These are phyloP conservation scores for Leucosporidium creatinivorum DNA, from an alignment of 768 basidiomycete species.

Conservation along the genomic window DNA sequence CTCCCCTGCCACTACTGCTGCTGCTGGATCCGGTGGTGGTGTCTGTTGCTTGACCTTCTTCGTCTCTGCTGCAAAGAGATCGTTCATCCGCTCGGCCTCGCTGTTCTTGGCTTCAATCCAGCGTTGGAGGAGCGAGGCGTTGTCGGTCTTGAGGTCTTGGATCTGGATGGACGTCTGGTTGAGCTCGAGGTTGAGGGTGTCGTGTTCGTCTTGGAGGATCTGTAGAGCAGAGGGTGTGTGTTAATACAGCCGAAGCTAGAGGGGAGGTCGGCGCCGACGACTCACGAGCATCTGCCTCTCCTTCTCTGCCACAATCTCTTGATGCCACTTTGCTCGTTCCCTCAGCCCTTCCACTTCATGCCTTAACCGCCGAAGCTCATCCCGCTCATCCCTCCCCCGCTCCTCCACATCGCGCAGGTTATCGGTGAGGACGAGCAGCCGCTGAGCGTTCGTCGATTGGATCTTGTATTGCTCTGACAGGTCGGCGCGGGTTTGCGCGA, in stretches of 20 bases:
- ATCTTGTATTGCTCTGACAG: slow-evolving; percentile 92
- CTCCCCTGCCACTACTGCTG: background rate
- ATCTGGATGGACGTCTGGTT: slow-evolving; percentile 83
- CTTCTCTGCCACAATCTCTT: slow-evolving; percentile 74
- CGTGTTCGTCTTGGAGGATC: slow-evolving; percentile 93
- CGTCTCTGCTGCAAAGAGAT: slow-evolving; percentile 38
- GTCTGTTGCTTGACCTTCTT: slow-evolving; percentile 13
- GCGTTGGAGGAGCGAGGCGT: slow-evolving; percentile 86
- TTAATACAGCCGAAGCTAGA: background rate
- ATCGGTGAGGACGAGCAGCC: slow-evolving; percentile 87
- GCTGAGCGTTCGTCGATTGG: slow-evolving; percentile 89
- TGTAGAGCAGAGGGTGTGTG: slow-evolving; percentile 40
- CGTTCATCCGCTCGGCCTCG: slow-evolving; percentile 92
- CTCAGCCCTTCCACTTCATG: slow-evolving; percentile 66
- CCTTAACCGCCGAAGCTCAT: slow-evolving; percentile 64
- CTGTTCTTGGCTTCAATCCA: slow-evolving; percentile 92
- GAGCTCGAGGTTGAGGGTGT: slow-evolving; percentile 81
- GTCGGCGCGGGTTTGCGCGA: slow-evolving; percentile 83
- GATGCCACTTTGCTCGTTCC: slow-evolving; percentile 72
- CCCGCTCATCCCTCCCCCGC: slow-evolving; percentile 67
- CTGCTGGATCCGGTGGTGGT: background rate
- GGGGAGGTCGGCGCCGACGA: background rate
- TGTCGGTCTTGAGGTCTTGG: slow-evolving; percentile 77
- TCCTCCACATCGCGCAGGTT: slow-evolving; percentile 91
- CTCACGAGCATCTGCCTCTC: slow-evolving; percentile 31